Base-by-base conservation (phyloP, 1,139 yeast species). In the Sugiyamaella novakii region DNA sequence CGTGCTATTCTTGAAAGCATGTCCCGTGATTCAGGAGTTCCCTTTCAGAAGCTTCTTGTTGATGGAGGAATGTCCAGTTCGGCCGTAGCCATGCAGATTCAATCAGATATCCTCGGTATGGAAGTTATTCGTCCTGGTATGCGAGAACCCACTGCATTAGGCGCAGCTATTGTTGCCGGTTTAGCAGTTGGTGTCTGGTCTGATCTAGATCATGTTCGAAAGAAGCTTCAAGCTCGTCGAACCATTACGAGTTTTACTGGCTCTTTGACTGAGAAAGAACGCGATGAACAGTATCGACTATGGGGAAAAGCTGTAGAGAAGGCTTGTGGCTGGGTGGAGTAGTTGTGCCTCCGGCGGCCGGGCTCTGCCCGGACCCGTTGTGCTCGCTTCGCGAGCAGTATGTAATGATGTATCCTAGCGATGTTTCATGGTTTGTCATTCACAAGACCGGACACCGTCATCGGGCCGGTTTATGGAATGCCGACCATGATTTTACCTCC, bases 1-100 rank as follows among this genome's bases (percentile, higher is more conserved):
- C 76, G 95, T 57, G 96, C 95, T 35, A 88, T 91, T 64, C 76
- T 91, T 63, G 81, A 86, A 57, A 95, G 96, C 39, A 91, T 91
- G 97, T 84, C 86, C 43, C 75, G 79, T 50, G 97, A 89, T 67
- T 86, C 92, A 1, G 86, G 86, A 24, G 75, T 75, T 5, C 72
- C 78, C 24, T 67, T 57, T 63, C 65, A 60, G 75, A 76, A 67
- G 65, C 78, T 61, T 73, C 77, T 67, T 65, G 96, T 89, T 22
- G 98, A 91, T 66, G 98, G 98, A 52, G 98, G 98, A 59, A 85
- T 91, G 94, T 86, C 96, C 34, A 82, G 86, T 62, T 89, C 96
- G 7, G 85, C 85, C 64, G 92, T 86, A 61, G 94, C 91, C 49
- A 85, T 91, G 84, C 96, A 87, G 72, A 88, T 91, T 57, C 98